Evolutionary conservation across 164 flowering plant species (phyloP).

Genomic region (Piper longum): DNA sequence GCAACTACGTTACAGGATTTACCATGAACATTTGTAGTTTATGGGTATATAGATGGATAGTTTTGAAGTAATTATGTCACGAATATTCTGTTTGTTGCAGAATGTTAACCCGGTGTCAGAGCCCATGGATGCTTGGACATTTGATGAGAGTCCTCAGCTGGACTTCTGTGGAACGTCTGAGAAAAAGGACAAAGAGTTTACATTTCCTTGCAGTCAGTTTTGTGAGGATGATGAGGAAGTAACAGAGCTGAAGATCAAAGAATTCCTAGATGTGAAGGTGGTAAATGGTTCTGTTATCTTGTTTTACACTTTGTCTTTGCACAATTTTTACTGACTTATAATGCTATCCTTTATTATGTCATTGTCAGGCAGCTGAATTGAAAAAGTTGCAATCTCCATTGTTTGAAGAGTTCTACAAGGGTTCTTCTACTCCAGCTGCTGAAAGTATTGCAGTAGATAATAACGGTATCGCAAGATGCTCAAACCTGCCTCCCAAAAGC

Average conservation of each 20-base stretch:
- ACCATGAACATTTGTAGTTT: background rate
- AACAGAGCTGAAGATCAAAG: slow-evolving; percentile 57
- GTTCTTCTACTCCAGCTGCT: slow-evolving; percentile 20
- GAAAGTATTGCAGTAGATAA: slow-evolving; percentile 17
- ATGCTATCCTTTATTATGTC: background rate
- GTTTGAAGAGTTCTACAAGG: slow-evolving; percentile 50
- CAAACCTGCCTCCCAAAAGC: slow-evolving; percentile 49
- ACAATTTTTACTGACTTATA: background rate
- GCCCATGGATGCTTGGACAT: slow-evolving; percentile 50
- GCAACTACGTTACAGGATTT: background rate
- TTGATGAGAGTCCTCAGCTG: slow-evolving; percentile 32
- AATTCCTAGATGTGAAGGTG: slow-evolving; percentile 60
- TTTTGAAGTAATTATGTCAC: slow-evolving; percentile 1
- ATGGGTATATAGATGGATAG: background rate
- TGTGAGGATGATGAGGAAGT: slow-evolving; percentile 64
- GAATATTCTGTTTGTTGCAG: slow-evolving; percentile 16
- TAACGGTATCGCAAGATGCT: slow-evolving; percentile 14
- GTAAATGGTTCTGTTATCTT: slow-evolving; percentile 5
- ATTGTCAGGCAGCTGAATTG: slow-evolving; percentile 44
- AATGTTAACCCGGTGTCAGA: slow-evolving; percentile 60
- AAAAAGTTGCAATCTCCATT: slow-evolving; percentile 61
- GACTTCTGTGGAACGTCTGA: slow-evolving; percentile 12
- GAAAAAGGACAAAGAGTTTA: slow-evolving; percentile 24
- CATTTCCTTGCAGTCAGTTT: slow-evolving; percentile 32
- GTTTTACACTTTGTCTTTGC: background rate